These are phyloP conservation scores for Phlebiopsis gigantea DNA, from an alignment of 768 basidiomycete species.

Conservation along the genomic window DNA sequence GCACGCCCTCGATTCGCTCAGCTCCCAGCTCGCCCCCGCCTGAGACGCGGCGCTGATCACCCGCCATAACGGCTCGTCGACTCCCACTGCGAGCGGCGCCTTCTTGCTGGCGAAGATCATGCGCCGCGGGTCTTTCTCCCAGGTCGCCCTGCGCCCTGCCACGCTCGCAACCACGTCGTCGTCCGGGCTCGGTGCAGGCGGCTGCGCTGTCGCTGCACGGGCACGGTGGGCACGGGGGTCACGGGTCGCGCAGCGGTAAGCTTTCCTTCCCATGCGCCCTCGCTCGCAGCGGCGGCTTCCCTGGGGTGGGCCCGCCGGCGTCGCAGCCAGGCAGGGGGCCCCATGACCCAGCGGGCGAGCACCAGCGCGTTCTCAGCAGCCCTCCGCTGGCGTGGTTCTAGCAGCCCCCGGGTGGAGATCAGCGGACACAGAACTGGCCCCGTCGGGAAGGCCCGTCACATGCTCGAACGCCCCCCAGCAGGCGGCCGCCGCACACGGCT, in stretches of 20 bases:
- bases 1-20: neutral
- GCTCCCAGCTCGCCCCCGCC: neutral
- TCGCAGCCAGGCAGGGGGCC: conserved; percentile 1
- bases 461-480: too few species aligned
- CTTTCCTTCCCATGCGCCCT: neutral
- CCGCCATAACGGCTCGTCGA: conserved; percentile 3
- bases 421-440: conserved; percentile 10
- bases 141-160: neutral
- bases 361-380: conserved; percentile 6
- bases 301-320: neutral
- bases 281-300: neutral
- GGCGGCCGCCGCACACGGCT: too few species aligned
- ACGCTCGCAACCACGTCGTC: neutral
- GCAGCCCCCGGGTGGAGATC: conserved; percentile 7
- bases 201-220: neutral
- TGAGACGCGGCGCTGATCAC: neutral
- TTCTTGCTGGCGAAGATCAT: neutral
- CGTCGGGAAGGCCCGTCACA: conserved; percentile 12
- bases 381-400: conserved; percentile 3
- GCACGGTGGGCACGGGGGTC: neutral
- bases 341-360: conserved; percentile 11
- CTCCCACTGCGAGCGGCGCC: neutral
- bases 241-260: conserved; percentile 1
- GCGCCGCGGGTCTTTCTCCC: neutral
- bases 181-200: neutral